Percentiles rank a stretch among this genome's conserved stretches.
These are phyloP conservation scores for Podospora pseudopauciseta DNA, from an alignment of 495 filamentous ascomycete species.

Conservation along the genomic window DNA sequence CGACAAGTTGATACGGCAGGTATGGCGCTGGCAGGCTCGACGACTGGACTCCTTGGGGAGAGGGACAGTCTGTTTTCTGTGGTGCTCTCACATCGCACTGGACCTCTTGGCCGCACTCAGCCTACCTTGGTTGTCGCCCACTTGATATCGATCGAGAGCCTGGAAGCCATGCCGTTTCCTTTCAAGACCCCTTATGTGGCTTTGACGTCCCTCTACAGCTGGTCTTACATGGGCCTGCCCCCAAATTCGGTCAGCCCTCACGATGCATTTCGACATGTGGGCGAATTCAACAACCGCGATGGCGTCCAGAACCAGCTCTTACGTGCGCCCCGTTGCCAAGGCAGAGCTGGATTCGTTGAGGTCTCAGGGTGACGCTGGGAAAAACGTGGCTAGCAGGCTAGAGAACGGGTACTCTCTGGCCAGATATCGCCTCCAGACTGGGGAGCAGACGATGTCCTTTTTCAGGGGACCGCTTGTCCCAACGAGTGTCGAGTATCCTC, in stretches of 20 bases:
- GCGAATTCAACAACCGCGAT: no score
- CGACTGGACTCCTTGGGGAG: slow-evolving; percentile 8
- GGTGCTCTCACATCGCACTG: slow-evolving; percentile 35
- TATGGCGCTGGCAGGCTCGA: slow-evolving; percentile 30
- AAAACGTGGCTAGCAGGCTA: no score
- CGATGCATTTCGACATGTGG: no score
- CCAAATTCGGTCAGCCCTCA: slow-evolving; percentile 32
- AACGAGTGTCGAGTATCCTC: no score
- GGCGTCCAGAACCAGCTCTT: no score
- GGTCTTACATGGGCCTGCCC: slow-evolving; percentile 45
- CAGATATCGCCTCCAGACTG: no score
- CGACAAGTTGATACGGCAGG: slow-evolving; percentile 40
- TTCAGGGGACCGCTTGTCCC: no score
- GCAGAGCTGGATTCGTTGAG: no score
- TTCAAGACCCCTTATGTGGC: slow-evolving; percentile 25
- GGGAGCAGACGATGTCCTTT: no score
- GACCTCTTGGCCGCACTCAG: slow-evolving; percentile 24
- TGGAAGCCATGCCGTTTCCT: not conserved
- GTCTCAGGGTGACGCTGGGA: no score
- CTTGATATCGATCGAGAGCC: slow-evolving; percentile 38
- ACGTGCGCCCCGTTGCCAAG: no score
- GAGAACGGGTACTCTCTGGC: no score
- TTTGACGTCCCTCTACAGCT: slow-evolving; percentile 42
- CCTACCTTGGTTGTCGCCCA: slow-evolving; percentile 29
- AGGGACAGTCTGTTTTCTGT: slow-evolving; percentile 36